Conservation (phyloP, 2,329 filamentous ascomycete species). For the Alternaria triticimaculans region DNA sequence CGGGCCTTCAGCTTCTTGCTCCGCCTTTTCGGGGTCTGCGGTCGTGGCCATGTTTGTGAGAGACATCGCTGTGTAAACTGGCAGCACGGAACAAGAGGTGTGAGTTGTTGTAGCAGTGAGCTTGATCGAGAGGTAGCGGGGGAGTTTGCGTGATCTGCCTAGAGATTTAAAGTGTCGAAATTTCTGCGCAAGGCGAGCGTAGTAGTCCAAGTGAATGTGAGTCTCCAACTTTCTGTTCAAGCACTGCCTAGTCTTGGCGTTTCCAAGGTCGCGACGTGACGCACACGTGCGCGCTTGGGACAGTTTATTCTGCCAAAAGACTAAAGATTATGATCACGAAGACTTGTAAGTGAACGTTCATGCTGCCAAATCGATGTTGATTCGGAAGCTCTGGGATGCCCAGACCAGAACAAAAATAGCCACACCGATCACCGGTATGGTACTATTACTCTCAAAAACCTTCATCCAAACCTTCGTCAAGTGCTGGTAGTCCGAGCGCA, state of each 20-base stretch:
- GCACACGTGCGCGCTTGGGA: background rate
- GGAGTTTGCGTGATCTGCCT: background rate
- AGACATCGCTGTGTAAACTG: background rate
- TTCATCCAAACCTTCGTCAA: background rate
- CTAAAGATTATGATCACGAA: too few relatives aligned
- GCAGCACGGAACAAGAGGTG: background rate
- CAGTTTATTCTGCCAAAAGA: too few relatives aligned
- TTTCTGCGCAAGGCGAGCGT: background rate
- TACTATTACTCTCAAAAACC: background rate
- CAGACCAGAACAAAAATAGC: too few relatives aligned
- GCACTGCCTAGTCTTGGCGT: background rate
- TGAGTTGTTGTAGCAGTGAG: background rate
- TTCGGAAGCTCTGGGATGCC: too few relatives aligned
- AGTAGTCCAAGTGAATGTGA: background rate
- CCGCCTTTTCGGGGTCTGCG: background rate
- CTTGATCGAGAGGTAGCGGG: background rate
- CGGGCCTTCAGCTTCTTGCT: background rate
- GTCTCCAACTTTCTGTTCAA: background rate
- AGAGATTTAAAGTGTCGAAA: background rate
- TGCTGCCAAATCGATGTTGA: too few relatives aligned
- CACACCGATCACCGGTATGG: background rate
- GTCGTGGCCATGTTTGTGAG: background rate
- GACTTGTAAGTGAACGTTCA: too few relatives aligned
- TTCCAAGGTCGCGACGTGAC: background rate
- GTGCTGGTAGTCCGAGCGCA: too few relatives aligned